Percentiles rank a stretch among this genome's conserved stretches.
Evolutionary conservation across 805 yeast species (phyloP).

Genomic region (Metschnikowia cubensis): DNA sequence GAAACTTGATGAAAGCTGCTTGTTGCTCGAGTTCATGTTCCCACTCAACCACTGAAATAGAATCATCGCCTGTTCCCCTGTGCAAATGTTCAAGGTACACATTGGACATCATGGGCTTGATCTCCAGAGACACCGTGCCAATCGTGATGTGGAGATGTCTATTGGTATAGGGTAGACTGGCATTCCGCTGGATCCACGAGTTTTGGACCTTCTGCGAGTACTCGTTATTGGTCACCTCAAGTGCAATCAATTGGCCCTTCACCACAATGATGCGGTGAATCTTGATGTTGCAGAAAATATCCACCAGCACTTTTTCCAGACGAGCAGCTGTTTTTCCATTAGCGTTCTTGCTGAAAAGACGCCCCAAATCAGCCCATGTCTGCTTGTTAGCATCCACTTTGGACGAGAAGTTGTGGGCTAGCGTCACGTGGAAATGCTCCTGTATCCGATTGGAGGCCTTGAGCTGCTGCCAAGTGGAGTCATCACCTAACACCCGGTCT

Average conservation of each 20-base stretch:
- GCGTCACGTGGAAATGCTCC: slow-evolving; percentile 60
- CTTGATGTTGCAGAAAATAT: slow-evolving; percentile 34
- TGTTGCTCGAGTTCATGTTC: slow-evolving; percentile 8
- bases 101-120: slow-evolving; percentile 15
- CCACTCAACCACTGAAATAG: slow-evolving; percentile 6
- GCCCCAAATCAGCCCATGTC: slow-evolving; percentile 12
- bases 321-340: slow-evolving; percentile 29
- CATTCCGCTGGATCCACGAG: neutral
- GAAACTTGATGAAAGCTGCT: slow-evolving; percentile 10
- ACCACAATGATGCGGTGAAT: slow-evolving; percentile 49
- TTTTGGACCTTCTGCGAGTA: slow-evolving; percentile 1
- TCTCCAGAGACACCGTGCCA: slow-evolving; percentile 41
- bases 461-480: slow-evolving; percentile 23
- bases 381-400: neutral
- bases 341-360: slow-evolving; percentile 5
- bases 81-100: slow-evolving; percentile 9
- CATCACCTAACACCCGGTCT: slow-evolving; percentile 7
- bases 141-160: slow-evolving; percentile 61
- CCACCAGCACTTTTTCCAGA: slow-evolving; percentile 10
- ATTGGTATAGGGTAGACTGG: slow-evolving; percentile 36
- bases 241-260: slow-evolving; percentile 45
- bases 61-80: slow-evolving; percentile 5
- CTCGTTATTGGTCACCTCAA: slow-evolving; percentile 25
- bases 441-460: slow-evolving; percentile 40
- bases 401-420: slow-evolving; percentile 44